A percentile compares a stretch with the other conserved stretches of the same genome.
Evolutionary conservation across 495 filamentous ascomycete species (phyloP).

Genomic region (Friedmanniomyces endolithicus): DNA sequence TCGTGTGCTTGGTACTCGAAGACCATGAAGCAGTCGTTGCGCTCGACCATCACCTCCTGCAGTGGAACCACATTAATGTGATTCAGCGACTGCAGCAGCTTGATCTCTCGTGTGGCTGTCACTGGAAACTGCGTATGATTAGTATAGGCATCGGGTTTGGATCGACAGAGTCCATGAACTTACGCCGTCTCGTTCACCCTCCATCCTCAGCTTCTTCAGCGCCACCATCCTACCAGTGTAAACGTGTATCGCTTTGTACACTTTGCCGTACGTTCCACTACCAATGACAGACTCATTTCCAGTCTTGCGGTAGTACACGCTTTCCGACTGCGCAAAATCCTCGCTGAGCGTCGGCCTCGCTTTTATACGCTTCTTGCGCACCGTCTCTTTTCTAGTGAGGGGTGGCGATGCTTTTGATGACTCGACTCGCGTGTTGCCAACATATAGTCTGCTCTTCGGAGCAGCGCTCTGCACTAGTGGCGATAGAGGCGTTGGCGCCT

Average conservation of each 20-base stretch:
- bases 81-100: constrained; percentile 84
- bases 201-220: constrained; percentile 88
- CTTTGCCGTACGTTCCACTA: constrained; percentile 90
- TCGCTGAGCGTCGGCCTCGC: constrained; percentile 54
- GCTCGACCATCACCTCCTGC: constrained; percentile 94
- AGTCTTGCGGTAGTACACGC: constrained; percentile 81
- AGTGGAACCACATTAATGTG: constrained; percentile 81
- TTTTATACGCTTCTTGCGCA: constrained; percentile 58
- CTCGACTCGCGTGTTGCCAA: constrained; percentile 16
- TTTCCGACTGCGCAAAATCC: constrained; percentile 65
- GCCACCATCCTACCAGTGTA: constrained; percentile 85
- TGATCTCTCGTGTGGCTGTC: constrained; percentile 93
- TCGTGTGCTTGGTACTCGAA: constrained; percentile 98
- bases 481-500: constrained; percentile 9
- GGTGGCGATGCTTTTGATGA: constrained; percentile 27
- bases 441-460: constrained; percentile 19
- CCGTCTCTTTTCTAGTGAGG: constrained; percentile 46
- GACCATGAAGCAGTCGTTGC: constrained; percentile 98
- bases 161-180: constrained; percentile 12
- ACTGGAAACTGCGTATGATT: constrained; percentile 59
- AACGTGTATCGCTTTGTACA: constrained; percentile 95
- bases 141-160: constrained; percentile 6
- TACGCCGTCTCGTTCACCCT: constrained; percentile 83
- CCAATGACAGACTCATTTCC: constrained; percentile 91
- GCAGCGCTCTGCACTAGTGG: constrained; percentile 13